Evolutionary conservation across 257 asterid genomes (phyloP).

Genomic region (Solanum peruvianum): DNA sequence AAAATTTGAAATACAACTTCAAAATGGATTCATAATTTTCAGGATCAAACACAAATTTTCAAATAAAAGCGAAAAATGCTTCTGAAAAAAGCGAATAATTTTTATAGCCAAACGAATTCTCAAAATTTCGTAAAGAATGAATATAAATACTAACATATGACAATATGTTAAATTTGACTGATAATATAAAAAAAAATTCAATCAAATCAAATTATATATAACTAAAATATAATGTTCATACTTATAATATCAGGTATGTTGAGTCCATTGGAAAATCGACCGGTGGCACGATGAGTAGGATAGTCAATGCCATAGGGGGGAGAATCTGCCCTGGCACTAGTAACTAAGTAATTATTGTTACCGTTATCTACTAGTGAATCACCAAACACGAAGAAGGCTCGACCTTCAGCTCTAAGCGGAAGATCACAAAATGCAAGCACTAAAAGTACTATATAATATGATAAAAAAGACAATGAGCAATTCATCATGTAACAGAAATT

Average conservation of each 20-base stretch:
- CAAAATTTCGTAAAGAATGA: neutral
- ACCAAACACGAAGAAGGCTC: conserved; percentile 80
- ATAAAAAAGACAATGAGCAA: conserved; percentile 5
- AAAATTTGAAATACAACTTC: neutral
- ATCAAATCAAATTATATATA: no score
- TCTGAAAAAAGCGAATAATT: no score
- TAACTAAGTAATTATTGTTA: conserved; percentile 64
- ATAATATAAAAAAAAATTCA: no score
- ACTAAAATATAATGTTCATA: neutral
- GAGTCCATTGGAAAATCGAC: conserved; percentile 88
- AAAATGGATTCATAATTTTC: no score
- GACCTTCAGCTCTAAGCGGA: conserved; percentile 20
- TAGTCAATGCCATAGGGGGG: conserved; percentile 87
- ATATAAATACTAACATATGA: neutral
- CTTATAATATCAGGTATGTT: conserved; percentile 76
- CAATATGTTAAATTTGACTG: no score
- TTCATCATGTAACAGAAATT: conserved; percentile 19
- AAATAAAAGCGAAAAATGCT: no score
- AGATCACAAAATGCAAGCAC: conserved; percentile 8
- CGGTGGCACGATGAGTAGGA: conserved; percentile 64
- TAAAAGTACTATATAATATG: conserved; percentile 1
- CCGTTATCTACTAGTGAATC: conserved; percentile 88
- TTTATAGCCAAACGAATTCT: no score
- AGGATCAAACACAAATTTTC: neutral
- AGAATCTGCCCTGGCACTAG: conserved; percentile 73